Conservation (phyloP, 2,329 filamentous ascomycete genomes). For the Neoascochyta sp. region DNA sequence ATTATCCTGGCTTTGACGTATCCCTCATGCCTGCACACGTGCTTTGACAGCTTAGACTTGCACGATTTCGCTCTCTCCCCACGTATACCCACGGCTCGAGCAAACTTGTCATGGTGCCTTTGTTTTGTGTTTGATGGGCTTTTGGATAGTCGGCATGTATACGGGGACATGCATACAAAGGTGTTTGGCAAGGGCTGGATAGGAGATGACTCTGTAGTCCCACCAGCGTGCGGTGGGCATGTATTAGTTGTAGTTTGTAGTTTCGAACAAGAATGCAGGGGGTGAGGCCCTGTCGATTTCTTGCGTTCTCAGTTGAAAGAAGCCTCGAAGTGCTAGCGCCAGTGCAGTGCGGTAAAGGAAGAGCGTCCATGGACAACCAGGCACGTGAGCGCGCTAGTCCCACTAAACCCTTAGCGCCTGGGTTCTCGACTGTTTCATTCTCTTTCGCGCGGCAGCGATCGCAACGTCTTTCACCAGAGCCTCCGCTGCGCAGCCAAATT, state of each 20-base stretch:
- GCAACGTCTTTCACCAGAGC: conserved; percentile 13
- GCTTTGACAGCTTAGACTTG: conserved; percentile 5
- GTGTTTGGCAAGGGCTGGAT: neutral
- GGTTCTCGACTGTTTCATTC: conserved; percentile 4
- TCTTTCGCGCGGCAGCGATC: conserved; percentile 13
- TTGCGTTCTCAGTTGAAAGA: too few species aligned
- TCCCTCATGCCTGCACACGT: conserved; percentile 3
- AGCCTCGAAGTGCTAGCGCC: too few species aligned
- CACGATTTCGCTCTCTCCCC: conserved; percentile 17
- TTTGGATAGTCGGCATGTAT: conserved; percentile 14
- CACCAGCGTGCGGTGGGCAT: too few species aligned
- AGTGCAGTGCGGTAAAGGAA: too few species aligned
- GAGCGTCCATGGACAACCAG: too few species aligned
- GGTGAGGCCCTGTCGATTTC: too few species aligned
- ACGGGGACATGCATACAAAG: conserved; percentile 1
- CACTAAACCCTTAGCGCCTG: conserved; percentile 2
- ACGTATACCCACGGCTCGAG: conserved; percentile 22
- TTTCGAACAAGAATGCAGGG: too few species aligned
- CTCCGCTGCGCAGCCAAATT: conserved; percentile 8
- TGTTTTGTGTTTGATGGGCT: conserved; percentile 8
- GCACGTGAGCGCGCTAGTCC: conserved; percentile 5
- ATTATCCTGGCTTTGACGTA: conserved; percentile 5
- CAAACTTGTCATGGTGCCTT: conserved; percentile 6
- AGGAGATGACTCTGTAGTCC: neutral
- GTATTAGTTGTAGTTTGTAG: too few species aligned